These are phyloP conservation scores for Lycium barbarum DNA, from an alignment of 257 asterid species.

Conservation along the genomic window DNA sequence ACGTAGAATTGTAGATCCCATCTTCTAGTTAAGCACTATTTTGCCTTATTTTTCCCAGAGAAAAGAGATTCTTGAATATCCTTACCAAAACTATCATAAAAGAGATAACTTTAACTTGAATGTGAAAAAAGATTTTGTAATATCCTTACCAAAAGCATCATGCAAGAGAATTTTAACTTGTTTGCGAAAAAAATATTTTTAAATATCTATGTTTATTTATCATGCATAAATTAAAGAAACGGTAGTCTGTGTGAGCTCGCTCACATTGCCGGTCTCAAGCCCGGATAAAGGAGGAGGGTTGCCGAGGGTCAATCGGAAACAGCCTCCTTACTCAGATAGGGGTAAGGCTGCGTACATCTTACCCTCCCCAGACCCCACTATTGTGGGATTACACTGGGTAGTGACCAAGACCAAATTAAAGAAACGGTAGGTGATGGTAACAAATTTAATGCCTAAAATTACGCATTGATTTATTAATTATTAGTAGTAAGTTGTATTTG, in stretches of 20 bases:
- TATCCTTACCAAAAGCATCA: not conserved
- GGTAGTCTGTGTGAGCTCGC: no score
- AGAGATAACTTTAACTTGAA: not conserved
- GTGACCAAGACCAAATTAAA: no score
- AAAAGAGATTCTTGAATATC: not conserved
- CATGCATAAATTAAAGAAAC: not conserved
- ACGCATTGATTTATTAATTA: no score
- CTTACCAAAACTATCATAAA: constrained; percentile 12
- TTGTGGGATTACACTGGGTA: no score
- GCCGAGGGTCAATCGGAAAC: no score
- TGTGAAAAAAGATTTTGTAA: not conserved
- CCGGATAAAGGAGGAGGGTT: no score
- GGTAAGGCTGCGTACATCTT: no score
- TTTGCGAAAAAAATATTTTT: not conserved
- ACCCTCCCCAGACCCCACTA: no score
- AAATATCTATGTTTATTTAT: not conserved
- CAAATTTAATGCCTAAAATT: not conserved
- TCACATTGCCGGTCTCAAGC: no score
- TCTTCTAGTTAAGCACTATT: not conserved
- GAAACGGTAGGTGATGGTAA: not conserved
- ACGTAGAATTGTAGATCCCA: not conserved
- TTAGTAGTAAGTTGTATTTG: not conserved
- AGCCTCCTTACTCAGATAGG: no score
- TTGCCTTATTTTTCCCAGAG: not conserved
- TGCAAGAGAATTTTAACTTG: not conserved